A percentile compares a stretch with the other conserved stretches of the same genome.
Conservation (phyloP, 371 early-diverging fungal genomes). For the Mycotypha africana region DNA sequence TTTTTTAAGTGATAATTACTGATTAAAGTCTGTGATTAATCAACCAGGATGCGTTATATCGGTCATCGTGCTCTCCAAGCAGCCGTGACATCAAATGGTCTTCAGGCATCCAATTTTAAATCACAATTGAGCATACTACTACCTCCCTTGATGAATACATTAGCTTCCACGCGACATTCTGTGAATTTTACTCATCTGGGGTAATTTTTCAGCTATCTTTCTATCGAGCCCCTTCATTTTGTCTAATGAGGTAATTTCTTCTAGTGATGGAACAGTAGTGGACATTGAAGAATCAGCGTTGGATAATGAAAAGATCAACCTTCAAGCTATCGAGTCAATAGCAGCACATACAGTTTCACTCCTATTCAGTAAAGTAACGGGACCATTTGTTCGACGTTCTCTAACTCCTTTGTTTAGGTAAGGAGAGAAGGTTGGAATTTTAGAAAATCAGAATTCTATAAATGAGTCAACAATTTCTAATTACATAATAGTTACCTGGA, state of each 20-base stretch:
- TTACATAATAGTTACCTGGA: conserved; percentile 44
- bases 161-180: conserved; percentile 25
- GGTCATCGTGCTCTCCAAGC: conserved; percentile 54
- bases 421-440: not conserved
- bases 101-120: conserved; percentile 50
- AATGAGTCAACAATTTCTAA: not conserved
- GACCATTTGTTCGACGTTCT: conserved; percentile 38
- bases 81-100: conserved; percentile 46
- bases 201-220: too few relatives aligned
- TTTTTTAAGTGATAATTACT: too few relatives aligned
- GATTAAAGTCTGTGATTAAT: too few relatives aligned
- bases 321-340: conserved; percentile 12
- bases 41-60: conserved; percentile 29
- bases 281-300: conserved; percentile 19
- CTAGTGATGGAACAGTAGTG: conserved; percentile 3
- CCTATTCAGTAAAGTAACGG: conserved; percentile 28
- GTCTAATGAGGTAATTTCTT: not conserved
- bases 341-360: conserved; percentile 26
- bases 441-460: too few relatives aligned
- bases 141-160: conserved; percentile 47
- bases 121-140: conserved; percentile 51
- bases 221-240: too few relatives aligned
- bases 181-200: too few relatives aligned
- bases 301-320: conserved; percentile 2
- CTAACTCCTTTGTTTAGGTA: conserved; percentile 42